Evolutionary conservation across 1,284 basidiomycete species (phyloP).

Genomic region (Moesziomyces sp.): DNA sequence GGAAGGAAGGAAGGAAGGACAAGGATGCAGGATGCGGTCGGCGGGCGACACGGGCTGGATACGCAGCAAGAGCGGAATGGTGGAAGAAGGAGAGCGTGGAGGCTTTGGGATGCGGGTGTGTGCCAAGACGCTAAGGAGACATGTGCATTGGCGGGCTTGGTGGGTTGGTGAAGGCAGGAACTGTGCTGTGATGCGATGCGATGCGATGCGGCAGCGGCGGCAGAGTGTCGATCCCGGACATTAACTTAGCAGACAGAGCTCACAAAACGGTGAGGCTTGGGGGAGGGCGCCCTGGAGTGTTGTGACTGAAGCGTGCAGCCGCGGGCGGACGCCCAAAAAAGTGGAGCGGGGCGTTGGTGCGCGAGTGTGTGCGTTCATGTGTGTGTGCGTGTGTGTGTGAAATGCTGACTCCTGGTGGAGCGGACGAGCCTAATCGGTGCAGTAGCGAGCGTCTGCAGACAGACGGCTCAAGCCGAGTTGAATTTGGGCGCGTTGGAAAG

Average conservation of each 20-base stretch:
- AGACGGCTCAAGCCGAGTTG: too few species aligned
- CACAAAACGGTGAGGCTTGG: too few species aligned
- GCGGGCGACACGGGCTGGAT: background rate
- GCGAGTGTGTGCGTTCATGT: too few species aligned
- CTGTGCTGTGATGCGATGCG: background rate
- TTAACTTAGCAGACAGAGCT: conserved; percentile 1
- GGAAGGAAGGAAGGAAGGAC: background rate
- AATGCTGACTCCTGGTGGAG: too few species aligned
- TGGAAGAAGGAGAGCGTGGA: background rate
- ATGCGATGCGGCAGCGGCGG: background rate
- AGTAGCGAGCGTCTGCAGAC: background rate
- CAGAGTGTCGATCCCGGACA: conserved; percentile 19
- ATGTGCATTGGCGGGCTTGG: background rate
- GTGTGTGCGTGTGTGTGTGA: background rate
- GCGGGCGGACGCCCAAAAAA: background rate
- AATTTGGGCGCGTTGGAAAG: background rate
- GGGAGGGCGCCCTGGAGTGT: too few species aligned
- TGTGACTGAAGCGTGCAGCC: conserved; percentile 1
- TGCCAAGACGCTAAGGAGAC: background rate
- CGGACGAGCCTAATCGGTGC: background rate
- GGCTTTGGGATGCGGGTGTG: too few species aligned
- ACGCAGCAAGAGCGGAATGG: background rate
- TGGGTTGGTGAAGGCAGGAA: background rate
- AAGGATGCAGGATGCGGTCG: background rate
- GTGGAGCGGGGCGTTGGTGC: too few species aligned